Evolutionary conservation across 768 basidiomycete genomes (phyloP), one percentile per base, ranked within the genome.

Genomic region (Phallus indusiatus): DNA sequence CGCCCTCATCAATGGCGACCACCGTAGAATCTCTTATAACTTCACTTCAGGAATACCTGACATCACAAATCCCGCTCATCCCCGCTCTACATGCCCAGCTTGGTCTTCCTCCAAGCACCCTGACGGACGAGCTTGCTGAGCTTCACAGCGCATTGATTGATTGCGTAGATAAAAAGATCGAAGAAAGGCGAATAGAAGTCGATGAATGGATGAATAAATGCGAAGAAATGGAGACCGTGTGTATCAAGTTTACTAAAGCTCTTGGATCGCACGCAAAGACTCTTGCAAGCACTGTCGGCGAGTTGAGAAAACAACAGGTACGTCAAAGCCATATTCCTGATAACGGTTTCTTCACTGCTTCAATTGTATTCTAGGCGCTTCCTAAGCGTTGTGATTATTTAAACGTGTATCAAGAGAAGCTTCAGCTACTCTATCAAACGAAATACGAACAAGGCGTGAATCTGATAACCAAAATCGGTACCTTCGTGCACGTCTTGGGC

Each of bases 41-140:
- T 68, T 85, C 88, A 20, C 70, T 94, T 24, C 88, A 91, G 63
- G 78, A 83, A 2, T 86, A 89, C 69, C 74, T 93, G 5, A 86
- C 88, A 69, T 73, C 84, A 1, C 91, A 94, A 71, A 90, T 89
- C 0, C 85, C 88, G 62, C 76, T 90, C 34, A 75, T 95, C 1
- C 90, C 90, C 16, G 83, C 85, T 7, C 76, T 95, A 4, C 91
- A 94, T 70, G 77, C 81, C 0, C 90, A 90, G 66, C 86, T 95
- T 16, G 91, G 90, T 34, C 78, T 94, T 14, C 90, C 92, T 9
- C 71, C 82, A 24, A 82, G 84, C 11, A 85, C 90, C 0, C 80
- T 94, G 47, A 83, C 89, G 68, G 86, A 90, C 68, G 93, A 96
- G 60, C 77, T 94, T 34, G 75, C 78, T 55, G 71, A 78, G 8